phyloP scores from a whole-genome alignment of 2,329 filamentous ascomycete species.

The Aspergillus novofumigatus region DNA sequence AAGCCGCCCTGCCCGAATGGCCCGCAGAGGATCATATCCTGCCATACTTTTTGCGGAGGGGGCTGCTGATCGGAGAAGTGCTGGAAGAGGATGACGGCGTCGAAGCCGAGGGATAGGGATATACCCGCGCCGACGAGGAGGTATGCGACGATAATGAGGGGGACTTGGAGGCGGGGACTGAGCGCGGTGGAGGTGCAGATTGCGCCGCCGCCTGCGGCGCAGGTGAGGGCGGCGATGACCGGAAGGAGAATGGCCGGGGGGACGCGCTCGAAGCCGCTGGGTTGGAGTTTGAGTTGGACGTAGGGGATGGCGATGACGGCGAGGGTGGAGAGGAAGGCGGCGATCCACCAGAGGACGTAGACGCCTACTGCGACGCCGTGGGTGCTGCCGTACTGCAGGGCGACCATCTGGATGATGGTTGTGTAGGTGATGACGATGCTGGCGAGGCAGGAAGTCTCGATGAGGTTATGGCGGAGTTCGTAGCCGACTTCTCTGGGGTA shows the following conservation, averaged over 20 bases:
- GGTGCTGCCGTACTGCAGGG: conserved; percentile 25
- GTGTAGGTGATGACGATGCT: conserved; percentile 37
- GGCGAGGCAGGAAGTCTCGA: conserved; percentile 37
- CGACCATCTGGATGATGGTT: conserved; percentile 48
- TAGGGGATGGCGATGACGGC: conserved; percentile 33
- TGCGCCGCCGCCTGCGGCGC: conserved; percentile 36
- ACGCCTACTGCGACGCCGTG: conserved; percentile 21
- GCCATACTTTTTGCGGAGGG: conserved; percentile 23
- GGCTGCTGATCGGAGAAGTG: conserved; percentile 26
- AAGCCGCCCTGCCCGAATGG: conserved; percentile 40
- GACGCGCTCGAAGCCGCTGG: conserved; percentile 30
- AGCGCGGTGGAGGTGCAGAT: conserved; percentile 30
- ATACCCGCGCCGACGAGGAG: conserved; percentile 36
- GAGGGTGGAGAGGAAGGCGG: conserved; percentile 29
- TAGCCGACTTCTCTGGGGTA: conserved; percentile 29
- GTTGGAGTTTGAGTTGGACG: conserved; percentile 34
- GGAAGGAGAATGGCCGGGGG: conserved; percentile 36
- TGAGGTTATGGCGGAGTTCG: conserved; percentile 27
- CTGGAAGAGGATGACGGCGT: conserved; percentile 31
- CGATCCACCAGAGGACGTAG: conserved; percentile 42
- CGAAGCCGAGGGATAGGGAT: conserved; percentile 28
- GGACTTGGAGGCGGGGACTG: conserved; percentile 29
- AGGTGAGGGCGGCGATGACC: conserved; percentile 37
- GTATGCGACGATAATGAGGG: conserved; percentile 40
- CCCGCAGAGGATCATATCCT: conserved; percentile 41